phyloP scores from a whole-genome alignment of 2,329 filamentous ascomycete species.

The Cladosporium phlei region DNA sequence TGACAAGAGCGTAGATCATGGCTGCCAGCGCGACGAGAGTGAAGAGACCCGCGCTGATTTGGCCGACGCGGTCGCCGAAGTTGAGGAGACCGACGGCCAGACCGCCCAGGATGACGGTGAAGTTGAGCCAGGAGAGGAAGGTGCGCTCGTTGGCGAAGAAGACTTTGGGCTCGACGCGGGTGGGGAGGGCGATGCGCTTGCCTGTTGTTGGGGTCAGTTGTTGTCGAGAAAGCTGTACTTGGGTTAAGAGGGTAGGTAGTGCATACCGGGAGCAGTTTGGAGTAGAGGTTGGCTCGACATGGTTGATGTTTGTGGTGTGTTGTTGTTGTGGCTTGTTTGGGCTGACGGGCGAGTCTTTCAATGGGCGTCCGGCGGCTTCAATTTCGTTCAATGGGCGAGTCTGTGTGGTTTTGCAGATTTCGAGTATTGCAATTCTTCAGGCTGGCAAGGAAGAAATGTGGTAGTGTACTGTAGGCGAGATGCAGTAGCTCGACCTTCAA shows the following conservation, averaged over 20 bases:
- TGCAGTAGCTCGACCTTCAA: no score
- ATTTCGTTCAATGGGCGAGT: background rate
- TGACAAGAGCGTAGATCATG: conserved; percentile 91
- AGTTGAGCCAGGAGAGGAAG: conserved; percentile 99
- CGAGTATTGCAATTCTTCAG: conserved; percentile 1
- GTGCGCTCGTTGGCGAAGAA: conserved; percentile 99
- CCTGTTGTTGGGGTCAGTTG: conserved; percentile 48
- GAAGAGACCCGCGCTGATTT: conserved; percentile 90
- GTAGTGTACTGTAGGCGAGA: no score
- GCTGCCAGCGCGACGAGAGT: conserved; percentile 89
- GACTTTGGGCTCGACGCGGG: conserved; percentile 97
- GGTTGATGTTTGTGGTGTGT: conserved; percentile 28
- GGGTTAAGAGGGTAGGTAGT: conserved; percentile 8
- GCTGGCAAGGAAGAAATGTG: conserved; percentile 8
- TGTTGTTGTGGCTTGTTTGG: conserved; percentile 6
- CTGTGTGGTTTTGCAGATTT: background rate
- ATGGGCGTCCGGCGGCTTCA: background rate
- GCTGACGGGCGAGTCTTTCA: conserved; percentile 12
- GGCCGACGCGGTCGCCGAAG: conserved; percentile 90
- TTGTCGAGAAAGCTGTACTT: conserved; percentile 15
- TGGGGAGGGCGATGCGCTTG: conserved; percentile 97
- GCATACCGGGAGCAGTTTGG: conserved; percentile 80
- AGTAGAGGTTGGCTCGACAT: conserved; percentile 98
- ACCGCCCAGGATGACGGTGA: conserved; percentile 95
- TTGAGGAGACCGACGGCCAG: conserved; percentile 96